Base-by-base conservation (phyloP, 352 stramenopile species). In the Pythium chondricola region DNA sequence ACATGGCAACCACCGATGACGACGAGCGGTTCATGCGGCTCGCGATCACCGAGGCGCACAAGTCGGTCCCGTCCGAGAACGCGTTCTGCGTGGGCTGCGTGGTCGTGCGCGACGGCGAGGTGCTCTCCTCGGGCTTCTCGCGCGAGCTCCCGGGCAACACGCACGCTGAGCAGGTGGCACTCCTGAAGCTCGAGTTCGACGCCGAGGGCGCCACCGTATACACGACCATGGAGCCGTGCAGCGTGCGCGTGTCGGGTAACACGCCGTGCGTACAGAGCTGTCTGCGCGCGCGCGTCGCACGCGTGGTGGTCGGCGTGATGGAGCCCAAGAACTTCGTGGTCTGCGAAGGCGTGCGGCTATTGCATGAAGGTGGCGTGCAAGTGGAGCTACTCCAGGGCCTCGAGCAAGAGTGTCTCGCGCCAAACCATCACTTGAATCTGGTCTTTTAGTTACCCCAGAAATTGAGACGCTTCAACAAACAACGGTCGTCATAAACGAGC, bases 161-260 rank as follows among this genome's bases (percentile, higher is more conserved):
- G 25, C 85, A 95, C 63, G 83, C 85, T 21, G 85, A 95, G 64
- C 78, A 95, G 47, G 85, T 90, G 29, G 83, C 83, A 24, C 67
- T 95, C 30, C 52, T 72, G 21, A 94, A 94, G 63, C 77, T 95
- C 36, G 62, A 62, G 42, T 89, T 88, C 29, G 48, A 83, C 25
- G 85, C 83, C 9, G 24, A 48, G 2, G 71, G 64, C 17, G 61
- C 74, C n/a, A 92, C 81, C 2, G 65, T 95, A 22, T 95, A 93
- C 66, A 93, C 83, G 20, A 94, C 83, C 10, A 95, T 95, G 85
- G 85, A 95, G 74, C 83, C 85, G 3, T 95, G 85, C 61, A 93
- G 79, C 65, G 68, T 56, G 53, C 70, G 85, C n/a, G 63, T 93
- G n/a, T 94, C 83, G 9, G 83, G 81, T 2, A 94, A 93, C 40